Evolutionary conservation across 495 filamentous ascomycete species (phyloP).

Genomic region (Cercophora samala): DNA sequence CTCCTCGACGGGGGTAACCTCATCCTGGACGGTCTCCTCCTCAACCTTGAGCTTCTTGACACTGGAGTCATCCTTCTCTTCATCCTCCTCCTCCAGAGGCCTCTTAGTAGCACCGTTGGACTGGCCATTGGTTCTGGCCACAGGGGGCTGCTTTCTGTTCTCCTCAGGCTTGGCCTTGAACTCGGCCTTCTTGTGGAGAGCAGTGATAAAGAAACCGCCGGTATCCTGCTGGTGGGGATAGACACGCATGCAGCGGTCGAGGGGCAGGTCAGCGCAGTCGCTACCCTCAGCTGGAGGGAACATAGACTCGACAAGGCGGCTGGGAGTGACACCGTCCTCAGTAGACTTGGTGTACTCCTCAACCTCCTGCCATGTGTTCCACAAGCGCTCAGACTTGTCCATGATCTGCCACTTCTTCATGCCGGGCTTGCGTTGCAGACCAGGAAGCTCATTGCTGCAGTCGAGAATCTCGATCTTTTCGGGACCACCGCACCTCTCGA

Average conservation of each 20-base stretch:
- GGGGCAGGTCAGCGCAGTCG: conserved; percentile 58
- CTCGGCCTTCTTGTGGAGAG: conserved; percentile 85
- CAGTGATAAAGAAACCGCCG: conserved; percentile 94
- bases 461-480: conserved; percentile 80
- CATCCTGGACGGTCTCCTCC: conserved; percentile 31
- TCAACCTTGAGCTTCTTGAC: conserved; percentile 39
- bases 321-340: conserved; percentile 50
- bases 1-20: conserved; percentile 23
- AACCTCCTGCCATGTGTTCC: conserved; percentile 75
- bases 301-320: conserved; percentile 71
- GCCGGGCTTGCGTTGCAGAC: conserved; percentile 70
- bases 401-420: conserved; percentile 81
- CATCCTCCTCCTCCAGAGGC: conserved; percentile 31
- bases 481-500: conserved; percentile 82
- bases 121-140: conserved; percentile 44
- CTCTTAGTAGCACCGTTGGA: conserved; percentile 39
- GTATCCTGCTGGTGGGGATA: conserved; percentile 96
- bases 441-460: conserved; percentile 69
- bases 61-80: conserved; percentile 32
- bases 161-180: conserved; percentile 79
- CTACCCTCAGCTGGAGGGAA: conserved; percentile 64
- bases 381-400: conserved; percentile 73
- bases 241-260: conserved; percentile 86
- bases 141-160: conserved; percentile 51
- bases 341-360: conserved; percentile 57